Percentiles rank a stretch among this genome's conserved stretches.
phyloP scores from a whole-genome alignment of 352 stramenopile genomes.

The Globisporangium orthogonon region DNA sequence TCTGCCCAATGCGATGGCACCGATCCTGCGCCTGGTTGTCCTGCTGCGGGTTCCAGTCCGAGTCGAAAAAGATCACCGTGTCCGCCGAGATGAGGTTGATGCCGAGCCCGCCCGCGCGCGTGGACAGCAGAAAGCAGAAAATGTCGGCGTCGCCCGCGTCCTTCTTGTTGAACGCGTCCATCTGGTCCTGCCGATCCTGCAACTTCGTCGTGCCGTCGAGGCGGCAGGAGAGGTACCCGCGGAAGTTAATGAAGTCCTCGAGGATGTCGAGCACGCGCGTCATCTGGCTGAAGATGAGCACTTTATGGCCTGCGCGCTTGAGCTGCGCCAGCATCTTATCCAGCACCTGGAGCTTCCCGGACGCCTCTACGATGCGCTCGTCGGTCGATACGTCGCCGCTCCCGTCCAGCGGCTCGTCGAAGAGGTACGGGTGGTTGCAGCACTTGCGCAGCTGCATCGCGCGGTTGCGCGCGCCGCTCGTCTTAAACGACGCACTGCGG shows the following conservation, averaged over 20 bases:
- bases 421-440: slow-evolving; percentile 92
- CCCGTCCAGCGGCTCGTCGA: slow-evolving; percentile 69
- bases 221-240: slow-evolving; percentile 92
- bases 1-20: slow-evolving; percentile 89
- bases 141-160: slow-evolving; percentile 40
- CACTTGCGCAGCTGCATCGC: slow-evolving; percentile 94
- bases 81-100: slow-evolving; percentile 97
- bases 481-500: slow-evolving; percentile 32
- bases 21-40: slow-evolving; percentile 91
- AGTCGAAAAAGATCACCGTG: slow-evolving; percentile 97
- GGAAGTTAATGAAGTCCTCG: slow-evolving; percentile 91
- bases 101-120: slow-evolving; percentile 93
- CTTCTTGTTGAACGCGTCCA: slow-evolving; percentile 95
- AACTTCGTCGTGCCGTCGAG: slow-evolving; percentile 95
- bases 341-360: slow-evolving; percentile 97
- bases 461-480: slow-evolving; percentile 21
- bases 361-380: slow-evolving; percentile 90
- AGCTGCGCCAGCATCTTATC: slow-evolving; percentile 96
- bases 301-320: slow-evolving; percentile 93
- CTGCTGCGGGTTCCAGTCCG: slow-evolving; percentile 98
- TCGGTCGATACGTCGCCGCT: slow-evolving; percentile 51
- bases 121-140: slow-evolving; percentile 85
- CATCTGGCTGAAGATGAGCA: slow-evolving; percentile 99
- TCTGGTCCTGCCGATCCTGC: slow-evolving; percentile 90
- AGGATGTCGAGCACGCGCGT: slow-evolving; percentile 98